Evolutionary conservation across 2,329 filamentous ascomycete species (phyloP), one percentile per base, ranked within the genome.

Genomic region (Sarocladium oryzae): DNA sequence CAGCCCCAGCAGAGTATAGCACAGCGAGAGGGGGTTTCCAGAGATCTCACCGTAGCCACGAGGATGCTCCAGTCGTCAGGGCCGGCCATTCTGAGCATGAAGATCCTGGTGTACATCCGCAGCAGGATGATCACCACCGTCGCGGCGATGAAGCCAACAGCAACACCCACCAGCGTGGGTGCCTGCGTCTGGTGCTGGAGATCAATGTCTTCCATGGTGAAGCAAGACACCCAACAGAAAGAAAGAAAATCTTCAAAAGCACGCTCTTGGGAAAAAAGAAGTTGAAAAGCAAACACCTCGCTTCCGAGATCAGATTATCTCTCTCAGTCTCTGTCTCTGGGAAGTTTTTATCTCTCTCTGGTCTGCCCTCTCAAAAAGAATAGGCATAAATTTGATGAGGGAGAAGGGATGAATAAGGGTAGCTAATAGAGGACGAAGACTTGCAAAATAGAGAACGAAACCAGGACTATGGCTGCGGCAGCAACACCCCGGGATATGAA

Each of bases 51-150:
- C 40, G 55, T 54, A 16, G 62, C 58, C 2, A 56, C 11, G 13
- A 57, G 33, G 24, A 63, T 63, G 10, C 55, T 58, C 58, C 58
- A 63, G 54, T 63, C 62, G 54, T 64, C 61, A 4, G 56, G 55
- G n/a, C 61, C 61, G 2, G 57, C 49, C 11, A 55, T 58, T 15
- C 55, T 51, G 9, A 63, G 50, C 23, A 64, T 53, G 2, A 53
- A 37, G 3, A 55, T 11, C 21, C 61, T 54, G 8, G 60, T 61
- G 41, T 62, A 62, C 15, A 63, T 51, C 30, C 61, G 55, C 15
- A 59, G 52, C 0, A 51, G 32, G 3, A 61, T 35, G 23, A 58
- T 49, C 0, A 54, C 9, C 5, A 46, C 49, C 30, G 58, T 52
- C 20, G 54, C 50, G 24, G 41, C 35, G 8, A 55, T 51, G 49